Conservation (phyloP, 1,139 yeast genomes). For the Blastobotrys ciferrii region DNA sequence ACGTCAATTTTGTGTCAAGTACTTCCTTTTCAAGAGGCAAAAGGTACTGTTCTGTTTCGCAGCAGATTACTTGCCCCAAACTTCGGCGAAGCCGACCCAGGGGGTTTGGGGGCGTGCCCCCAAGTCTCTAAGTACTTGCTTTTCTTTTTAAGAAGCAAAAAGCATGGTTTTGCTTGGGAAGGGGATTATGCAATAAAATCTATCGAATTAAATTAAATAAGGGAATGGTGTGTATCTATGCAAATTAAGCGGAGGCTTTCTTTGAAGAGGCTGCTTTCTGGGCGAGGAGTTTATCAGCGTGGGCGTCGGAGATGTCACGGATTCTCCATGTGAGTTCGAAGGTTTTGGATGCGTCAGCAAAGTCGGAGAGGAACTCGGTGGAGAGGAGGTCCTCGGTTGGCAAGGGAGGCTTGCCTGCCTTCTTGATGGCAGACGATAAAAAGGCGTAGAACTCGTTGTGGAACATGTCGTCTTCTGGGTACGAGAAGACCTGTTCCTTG, state of each 20-base stretch:
- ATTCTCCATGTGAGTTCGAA: slow-evolving; percentile 22
- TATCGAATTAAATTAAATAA: slow-evolving; percentile 1
- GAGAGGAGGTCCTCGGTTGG: slow-evolving; percentile 4
- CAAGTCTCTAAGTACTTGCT: too few relatives aligned
- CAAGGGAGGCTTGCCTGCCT: slow-evolving; percentile 15
- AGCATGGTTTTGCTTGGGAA: not conserved
- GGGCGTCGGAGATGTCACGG: slow-evolving; percentile 17
- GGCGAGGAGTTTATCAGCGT: slow-evolving; percentile 2
- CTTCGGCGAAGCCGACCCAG: too few relatives aligned
- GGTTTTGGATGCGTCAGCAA: slow-evolving; percentile 22
- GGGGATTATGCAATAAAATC: not conserved
- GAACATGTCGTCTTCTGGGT: slow-evolving; percentile 22
- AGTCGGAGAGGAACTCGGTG: slow-evolving; percentile 16
- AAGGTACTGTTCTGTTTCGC: too few relatives aligned
- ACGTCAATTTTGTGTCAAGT: too few relatives aligned
- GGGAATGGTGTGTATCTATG: not conserved
- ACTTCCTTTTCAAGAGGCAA: too few relatives aligned
- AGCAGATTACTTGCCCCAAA: too few relatives aligned
- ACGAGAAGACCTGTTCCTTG: slow-evolving; percentile 17
- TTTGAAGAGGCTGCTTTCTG: not conserved
- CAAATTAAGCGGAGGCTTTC: not conserved
- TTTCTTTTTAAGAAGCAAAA: not conserved
- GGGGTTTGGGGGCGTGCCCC: too few relatives aligned
- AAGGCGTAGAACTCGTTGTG: slow-evolving; percentile 20
- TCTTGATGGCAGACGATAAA: slow-evolving; percentile 16